Percentiles rank a stretch among this genome's conserved stretches.
phyloP scores from a whole-genome alignment of 176 grass and related monocot species.

The Poa pratensis region DNA sequence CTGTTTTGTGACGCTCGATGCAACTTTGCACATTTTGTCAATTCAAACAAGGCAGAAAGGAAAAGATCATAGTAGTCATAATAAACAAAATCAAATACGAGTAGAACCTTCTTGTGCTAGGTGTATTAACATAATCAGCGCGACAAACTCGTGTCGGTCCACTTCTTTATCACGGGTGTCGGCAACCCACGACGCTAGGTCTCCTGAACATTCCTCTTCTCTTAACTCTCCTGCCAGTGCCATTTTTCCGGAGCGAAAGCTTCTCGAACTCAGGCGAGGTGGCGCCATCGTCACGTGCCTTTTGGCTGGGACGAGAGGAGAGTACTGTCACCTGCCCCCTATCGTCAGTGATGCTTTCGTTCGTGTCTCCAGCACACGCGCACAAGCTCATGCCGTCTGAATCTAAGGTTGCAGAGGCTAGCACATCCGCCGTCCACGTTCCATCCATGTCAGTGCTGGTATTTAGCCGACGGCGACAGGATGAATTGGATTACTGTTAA shows the following conservation, averaged over 20 bases:
- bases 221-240: not conserved
- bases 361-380: not conserved
- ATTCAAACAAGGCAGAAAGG: constrained; percentile 12
- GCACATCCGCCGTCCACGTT: not conserved
- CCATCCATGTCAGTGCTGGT: not conserved
- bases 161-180: constrained; percentile 35
- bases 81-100: not conserved
- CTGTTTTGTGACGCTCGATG: constrained; percentile 41
- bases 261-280: not conserved
- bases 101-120: not conserved
- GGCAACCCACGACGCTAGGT: not conserved
- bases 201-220: constrained; percentile 30
- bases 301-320: not conserved
- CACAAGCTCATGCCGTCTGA: not conserved
- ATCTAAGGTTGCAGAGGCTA: not conserved
- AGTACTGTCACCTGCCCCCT: not conserved
- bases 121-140: not conserved
- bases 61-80: not conserved
- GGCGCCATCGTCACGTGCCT: not conserved
- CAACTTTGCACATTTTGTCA: constrained; percentile 33
- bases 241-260: not conserved
- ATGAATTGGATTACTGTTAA: not conserved
- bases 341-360: not conserved
- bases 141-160: constrained; percentile 29
- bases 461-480: not conserved